Percentiles rank a stretch among this genome's conserved stretches.
Conservation (phyloP, 495 filamentous ascomycete species). For the Hypoxylon intermedium region DNA sequence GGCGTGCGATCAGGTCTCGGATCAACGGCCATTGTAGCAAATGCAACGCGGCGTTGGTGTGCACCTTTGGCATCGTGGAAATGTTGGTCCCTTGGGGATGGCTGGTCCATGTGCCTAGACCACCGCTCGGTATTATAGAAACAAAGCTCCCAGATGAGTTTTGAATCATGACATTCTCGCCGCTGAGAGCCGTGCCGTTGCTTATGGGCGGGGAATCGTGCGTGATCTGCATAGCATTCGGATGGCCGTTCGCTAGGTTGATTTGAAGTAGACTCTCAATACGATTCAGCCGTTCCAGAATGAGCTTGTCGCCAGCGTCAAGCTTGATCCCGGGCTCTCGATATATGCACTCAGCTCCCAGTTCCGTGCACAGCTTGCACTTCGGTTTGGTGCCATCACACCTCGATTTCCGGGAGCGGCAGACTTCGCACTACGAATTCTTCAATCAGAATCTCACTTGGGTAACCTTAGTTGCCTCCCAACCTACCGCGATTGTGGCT, state of each 20-base stretch:
- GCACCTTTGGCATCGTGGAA: constrained; percentile 82
- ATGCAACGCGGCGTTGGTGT: constrained; percentile 80
- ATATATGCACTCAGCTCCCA: constrained; percentile 83
- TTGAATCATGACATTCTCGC: constrained; percentile 64
- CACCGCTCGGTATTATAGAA: constrained; percentile 67
- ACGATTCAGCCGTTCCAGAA: constrained; percentile 74
- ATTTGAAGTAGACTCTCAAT: constrained; percentile 81
- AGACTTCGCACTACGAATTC: constrained; percentile 75
- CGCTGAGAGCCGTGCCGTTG: constrained; percentile 70
- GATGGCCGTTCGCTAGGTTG: constrained; percentile 59
- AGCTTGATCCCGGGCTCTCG: constrained; percentile 87
- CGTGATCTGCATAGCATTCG: constrained; percentile 51
- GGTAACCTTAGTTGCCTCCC: constrained; percentile 4
- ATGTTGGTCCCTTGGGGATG: constrained; percentile 67
- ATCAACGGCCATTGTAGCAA: constrained; percentile 83
- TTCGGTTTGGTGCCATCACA: constrained; percentile 85
- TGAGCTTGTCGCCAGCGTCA: constrained; percentile 84
- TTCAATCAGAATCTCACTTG: constrained; percentile 40
- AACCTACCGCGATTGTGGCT: constrained; percentile 75
- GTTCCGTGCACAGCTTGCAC: constrained; percentile 81
- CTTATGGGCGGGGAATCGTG: constrained; percentile 73
- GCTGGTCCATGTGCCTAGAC: constrained; percentile 75
- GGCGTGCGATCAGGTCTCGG: constrained; percentile 73
- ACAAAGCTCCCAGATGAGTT: constrained; percentile 55
- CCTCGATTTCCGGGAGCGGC: constrained; percentile 80